Evolutionary conservation across 192 early-diverging fungal genomes (phyloP).

Genomic region (Entomortierella parvispora): DNA sequence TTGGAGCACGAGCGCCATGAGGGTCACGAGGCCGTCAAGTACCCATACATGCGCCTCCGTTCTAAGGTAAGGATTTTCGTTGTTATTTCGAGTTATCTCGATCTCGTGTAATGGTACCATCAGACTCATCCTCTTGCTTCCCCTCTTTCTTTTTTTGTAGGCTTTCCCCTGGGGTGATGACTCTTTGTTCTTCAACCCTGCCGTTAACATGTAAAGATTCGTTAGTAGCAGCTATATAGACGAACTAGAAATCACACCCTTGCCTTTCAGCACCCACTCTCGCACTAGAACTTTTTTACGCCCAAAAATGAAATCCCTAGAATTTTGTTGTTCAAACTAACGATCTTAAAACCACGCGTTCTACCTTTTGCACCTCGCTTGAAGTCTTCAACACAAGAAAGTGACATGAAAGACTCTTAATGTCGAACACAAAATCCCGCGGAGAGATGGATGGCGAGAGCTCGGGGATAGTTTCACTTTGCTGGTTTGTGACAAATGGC

Average conservation of each 20-base stretch:
- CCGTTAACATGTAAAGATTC: conserved; percentile 42
- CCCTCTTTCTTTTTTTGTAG: conserved; percentile 1
- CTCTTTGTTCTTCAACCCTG: conserved; percentile 52
- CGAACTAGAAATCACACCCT: not conserved
- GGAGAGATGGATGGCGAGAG: no score
- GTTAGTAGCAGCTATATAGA: conserved; percentile 3
- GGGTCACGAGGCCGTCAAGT: conserved; percentile 49
- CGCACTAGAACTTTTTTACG: not conserved
- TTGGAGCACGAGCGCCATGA: conserved; percentile 49
- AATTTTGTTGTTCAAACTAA: no score
- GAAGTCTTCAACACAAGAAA: no score
- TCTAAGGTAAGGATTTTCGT: conserved; percentile 32
- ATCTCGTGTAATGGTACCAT: not conserved
- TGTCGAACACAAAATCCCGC: no score
- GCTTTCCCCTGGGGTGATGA: conserved; percentile 55
- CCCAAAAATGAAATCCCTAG: no score
- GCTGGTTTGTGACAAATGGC: no score
- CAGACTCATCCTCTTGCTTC: not conserved
- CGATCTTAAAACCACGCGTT: no score
- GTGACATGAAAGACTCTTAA: no score
- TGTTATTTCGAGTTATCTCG: not conserved
- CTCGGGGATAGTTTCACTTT: no score
- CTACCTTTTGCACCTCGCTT: no score
- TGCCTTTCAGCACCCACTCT: not conserved
- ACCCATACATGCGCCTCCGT: conserved; percentile 55